Evolutionary conservation across 208 protist genomes (phyloP), one percentile per base, ranked within the genome.

Genomic region (Leptomonas pyrrhocoris): DNA sequence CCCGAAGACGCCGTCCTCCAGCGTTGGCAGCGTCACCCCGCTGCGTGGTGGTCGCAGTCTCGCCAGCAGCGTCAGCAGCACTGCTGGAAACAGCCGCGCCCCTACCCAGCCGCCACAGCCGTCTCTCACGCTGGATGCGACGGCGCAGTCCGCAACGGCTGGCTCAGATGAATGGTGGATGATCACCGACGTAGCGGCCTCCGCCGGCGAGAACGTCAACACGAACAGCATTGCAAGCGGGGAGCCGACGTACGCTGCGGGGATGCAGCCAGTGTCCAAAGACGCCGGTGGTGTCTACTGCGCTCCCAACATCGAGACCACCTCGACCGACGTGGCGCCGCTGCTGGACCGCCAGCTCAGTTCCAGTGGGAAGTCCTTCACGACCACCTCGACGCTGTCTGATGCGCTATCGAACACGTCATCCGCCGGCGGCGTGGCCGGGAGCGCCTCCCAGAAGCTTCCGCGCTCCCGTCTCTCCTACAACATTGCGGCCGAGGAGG

Each of bases 401-500:
- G 60, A 65, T 30, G n/a, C 31, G 0, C 60, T 55, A 8, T 65
- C 60, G 19, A 28, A 43, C 18, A 43, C 46, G 0, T 65, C 62
- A 15, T 68, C 36, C 16, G 55, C 12, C 28, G 54, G 51, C 27
- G 53, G 4, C 12, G 16, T 15, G 38, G n/a, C 46, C 11, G 57
- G 57, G 46, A 18, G 40, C 12, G 25, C 58, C 31, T 21, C 40
- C 6, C 43, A 28, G 12, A 28, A 27, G 9, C 21, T 30, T 18
- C 46, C 60, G 2, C 28, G 42, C 12, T 65, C 60, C 2, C 60
- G 60, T 7, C 46, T 65, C 9, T 65, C 60, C 19, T 65, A 42
- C 30, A 65, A 65, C 40, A 65, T 65, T n/a, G 70, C 53, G 16
- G 58, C 48, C 40, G 66, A 74, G 60, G 57, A 27, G 46, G 55